These are phyloP conservation scores for Isabelozyma gotoi DNA, from an alignment of 805 yeast genomes.

Conservation along the genomic window DNA sequence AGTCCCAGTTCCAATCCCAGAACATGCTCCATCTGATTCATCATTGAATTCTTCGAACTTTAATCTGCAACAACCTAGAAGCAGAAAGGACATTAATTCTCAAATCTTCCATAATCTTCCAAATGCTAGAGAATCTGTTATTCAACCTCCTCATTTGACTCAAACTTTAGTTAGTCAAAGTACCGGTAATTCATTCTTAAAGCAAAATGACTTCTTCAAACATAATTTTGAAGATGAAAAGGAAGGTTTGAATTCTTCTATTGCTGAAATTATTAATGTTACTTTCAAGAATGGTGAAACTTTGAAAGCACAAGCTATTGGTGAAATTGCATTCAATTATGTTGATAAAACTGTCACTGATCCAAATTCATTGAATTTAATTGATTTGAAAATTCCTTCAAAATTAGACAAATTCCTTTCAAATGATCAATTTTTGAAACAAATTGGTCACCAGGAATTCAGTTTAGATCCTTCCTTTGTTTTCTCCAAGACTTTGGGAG, in stretches of 20 bases:
- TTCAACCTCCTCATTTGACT: slow-evolving; percentile 12
- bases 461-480: slow-evolving; percentile 49
- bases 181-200: slow-evolving; percentile 35
- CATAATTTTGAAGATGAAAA: slow-evolving; percentile 33
- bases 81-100: slow-evolving; percentile 44
- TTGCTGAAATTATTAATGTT: slow-evolving; percentile 85
- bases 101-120: slow-evolving; percentile 48
- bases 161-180: slow-evolving; percentile 32
- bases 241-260: slow-evolving; percentile 74
- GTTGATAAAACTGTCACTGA: slow-evolving; percentile 24
- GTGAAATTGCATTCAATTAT: slow-evolving; percentile 85
- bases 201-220: slow-evolving; percentile 21
- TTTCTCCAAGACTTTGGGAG: slow-evolving; percentile 70
- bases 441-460: slow-evolving; percentile 32
- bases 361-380: slow-evolving; percentile 6
- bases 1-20: slow-evolving; percentile 23
- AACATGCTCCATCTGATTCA: slow-evolving; percentile 8
- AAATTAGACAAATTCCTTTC: slow-evolving; percentile 51
- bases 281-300: slow-evolving; percentile 67
- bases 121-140: slow-evolving; percentile 32
- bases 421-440: slow-evolving; percentile 36
- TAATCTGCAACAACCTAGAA: slow-evolving; percentile 20
- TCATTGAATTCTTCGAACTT: too few species aligned
- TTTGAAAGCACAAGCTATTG: slow-evolving; percentile 62
- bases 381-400: slow-evolving; percentile 40